Conservation (phyloP, 2,329 filamentous ascomycete species). For the Colletotrichum lini region DNA sequence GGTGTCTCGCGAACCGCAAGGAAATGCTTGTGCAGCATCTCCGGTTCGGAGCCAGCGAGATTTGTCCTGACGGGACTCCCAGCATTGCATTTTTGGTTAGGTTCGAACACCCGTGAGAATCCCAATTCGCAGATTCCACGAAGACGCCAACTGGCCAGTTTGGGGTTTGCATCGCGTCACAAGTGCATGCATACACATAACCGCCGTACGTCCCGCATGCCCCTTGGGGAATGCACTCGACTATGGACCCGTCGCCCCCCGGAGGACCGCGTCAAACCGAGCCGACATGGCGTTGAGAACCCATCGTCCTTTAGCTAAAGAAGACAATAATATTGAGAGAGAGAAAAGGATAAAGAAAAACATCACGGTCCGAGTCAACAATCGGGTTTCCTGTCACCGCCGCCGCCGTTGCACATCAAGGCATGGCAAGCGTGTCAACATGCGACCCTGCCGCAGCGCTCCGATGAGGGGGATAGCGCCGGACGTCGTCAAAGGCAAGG, state of each 20-base stretch:
- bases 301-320: neutral
- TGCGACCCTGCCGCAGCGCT: constrained; percentile 23
- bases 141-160: constrained; percentile 6
- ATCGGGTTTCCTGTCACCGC: constrained; percentile 1
- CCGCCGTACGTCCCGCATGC: neutral
- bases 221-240: neutral
- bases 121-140: neutral
- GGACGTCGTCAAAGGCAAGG: constrained; percentile 20
- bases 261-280: neutral
- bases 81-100: constrained; percentile 29
- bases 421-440: constrained; percentile 22
- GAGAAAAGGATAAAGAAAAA: neutral
- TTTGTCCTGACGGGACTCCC: constrained; percentile 27
- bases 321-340: too few relatives aligned
- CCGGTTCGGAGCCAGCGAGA: constrained; percentile 34
- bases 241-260: neutral
- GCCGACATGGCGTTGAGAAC: neutral
- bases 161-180: constrained; percentile 8
- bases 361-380: constrained; percentile 18
- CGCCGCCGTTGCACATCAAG: constrained; percentile 11
- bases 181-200: constrained; percentile 16
- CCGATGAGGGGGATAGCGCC: constrained; percentile 14
- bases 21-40: constrained; percentile 30
- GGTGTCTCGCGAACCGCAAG: constrained; percentile 17
- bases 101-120: constrained; percentile 14